Evolutionary conservation across 2,329 filamentous ascomycete genomes (phyloP), one percentile per base, ranked within the genome.

Genomic region (Fusarium nygamai): DNA sequence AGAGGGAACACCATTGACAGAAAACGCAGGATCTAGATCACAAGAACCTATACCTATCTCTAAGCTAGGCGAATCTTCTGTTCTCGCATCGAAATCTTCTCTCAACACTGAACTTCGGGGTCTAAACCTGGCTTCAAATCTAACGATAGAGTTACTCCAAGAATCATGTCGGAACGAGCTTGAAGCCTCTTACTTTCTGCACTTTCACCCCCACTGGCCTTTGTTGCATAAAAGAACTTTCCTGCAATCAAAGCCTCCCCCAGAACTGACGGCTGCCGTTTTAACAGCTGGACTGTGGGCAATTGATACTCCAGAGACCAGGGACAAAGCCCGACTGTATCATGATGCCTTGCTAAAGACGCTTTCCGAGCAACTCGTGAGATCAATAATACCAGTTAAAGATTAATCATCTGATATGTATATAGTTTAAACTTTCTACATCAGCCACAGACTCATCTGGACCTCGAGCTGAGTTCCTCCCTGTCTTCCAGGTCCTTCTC

Each of bases 391-490:
- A 4, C 24, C 24, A 6, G 1, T 46, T 9, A 19, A 8, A 27
- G 0, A 27, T 3, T 11, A 13, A 4, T 20, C 7, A 6, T 20
- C 24, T 46, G n/a, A 44, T 19, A 46, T 0, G 0, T 6, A 4
- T 13, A 20, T 27, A 46, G 43, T 27, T 46, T 8, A 46, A 20
- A 13, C 3, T 27, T 27, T 11, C 17, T 2, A 5, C 1, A 19
- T 4, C 17, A 4, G 7, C 24, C 17, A 27, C 17, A 6, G 43
- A 5, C 24, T 27, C 17, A 19, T 13, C 43, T 9, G 43, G 24
- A 13, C 11, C 43, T 46, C 24, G 43, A 20, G 17, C n/a, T 20
- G 24, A 46, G 17, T 27, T 46, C 11, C 43, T 46, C 17, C 11
- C n/a, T 20, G 2, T 6, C 9, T 27, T 27, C 8, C 43, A 27